phyloP scores from a whole-genome alignment of 2,329 filamentous ascomycete genomes.

The Fusarium domesticum region DNA sequence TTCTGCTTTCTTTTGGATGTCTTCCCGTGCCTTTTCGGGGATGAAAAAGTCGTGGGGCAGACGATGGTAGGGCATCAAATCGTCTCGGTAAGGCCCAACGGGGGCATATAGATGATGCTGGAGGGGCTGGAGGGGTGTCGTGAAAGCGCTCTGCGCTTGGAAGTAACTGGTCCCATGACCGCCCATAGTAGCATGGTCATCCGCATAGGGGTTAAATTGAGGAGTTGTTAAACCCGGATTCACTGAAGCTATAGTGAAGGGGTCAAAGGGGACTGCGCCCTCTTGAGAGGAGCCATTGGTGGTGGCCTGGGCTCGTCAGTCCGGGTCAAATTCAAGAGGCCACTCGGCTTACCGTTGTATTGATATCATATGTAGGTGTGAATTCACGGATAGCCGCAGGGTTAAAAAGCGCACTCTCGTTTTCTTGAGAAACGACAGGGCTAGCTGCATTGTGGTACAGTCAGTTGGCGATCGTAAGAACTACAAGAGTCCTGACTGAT shows the following conservation, averaged over 20 bases:
- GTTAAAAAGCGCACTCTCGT: conserved; percentile 50
- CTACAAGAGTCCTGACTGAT: neutral
- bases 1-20: conserved; percentile 84
- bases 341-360: conserved; percentile 42
- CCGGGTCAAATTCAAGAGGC: neutral
- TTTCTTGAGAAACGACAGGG: conserved; percentile 41
- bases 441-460: conserved; percentile 31
- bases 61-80: conserved; percentile 79
- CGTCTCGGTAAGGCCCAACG: conserved; percentile 76
- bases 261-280: conserved; percentile 50
- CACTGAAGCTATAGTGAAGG: conserved; percentile 60
- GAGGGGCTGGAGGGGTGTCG: conserved; percentile 59
- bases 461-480: conserved; percentile 11
- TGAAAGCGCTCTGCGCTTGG: conserved; percentile 52
- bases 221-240: conserved; percentile 49
- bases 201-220: conserved; percentile 72
- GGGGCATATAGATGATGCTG: conserved; percentile 94
- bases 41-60: conserved; percentile 90
- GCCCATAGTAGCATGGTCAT: conserved; percentile 61
- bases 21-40: conserved; percentile 79
- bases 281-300: conserved; percentile 51
- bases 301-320: conserved; percentile 30
- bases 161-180: conserved; percentile 64
- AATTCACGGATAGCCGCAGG: conserved; percentile 58
- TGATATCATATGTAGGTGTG: conserved; percentile 55